Conservation (phyloP, 2,329 filamentous ascomycete species). For the Cladosporium phlei region DNA sequence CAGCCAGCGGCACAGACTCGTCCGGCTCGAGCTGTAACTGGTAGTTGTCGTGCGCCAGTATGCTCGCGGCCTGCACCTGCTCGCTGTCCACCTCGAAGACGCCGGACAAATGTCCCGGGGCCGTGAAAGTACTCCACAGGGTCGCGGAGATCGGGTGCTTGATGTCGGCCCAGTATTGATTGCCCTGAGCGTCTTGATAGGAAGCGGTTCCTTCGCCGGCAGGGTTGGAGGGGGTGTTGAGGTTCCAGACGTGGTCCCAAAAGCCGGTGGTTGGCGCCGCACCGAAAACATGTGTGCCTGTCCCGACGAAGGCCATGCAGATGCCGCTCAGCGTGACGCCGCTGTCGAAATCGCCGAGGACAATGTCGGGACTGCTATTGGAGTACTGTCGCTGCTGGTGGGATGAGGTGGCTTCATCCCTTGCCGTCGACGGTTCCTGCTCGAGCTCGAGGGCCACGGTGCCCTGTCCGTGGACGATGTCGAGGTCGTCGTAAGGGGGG, state of each 20-base stretch:
- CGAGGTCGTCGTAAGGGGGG: slow-evolving; percentile 86
- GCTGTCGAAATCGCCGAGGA: slow-evolving; percentile 81
- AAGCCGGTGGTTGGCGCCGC: slow-evolving; percentile 62
- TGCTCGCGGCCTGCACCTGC: slow-evolving; percentile 72
- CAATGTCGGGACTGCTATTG: slow-evolving; percentile 36
- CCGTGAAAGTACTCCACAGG: slow-evolving; percentile 74
- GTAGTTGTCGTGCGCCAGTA: slow-evolving; percentile 76
- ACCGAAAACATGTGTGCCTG: slow-evolving; percentile 73
- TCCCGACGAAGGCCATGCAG: slow-evolving; percentile 69
- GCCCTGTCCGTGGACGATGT: slow-evolving; percentile 92
- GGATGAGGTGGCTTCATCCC: not conserved
- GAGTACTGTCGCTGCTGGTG: not conserved
- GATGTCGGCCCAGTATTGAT: slow-evolving; percentile 3
- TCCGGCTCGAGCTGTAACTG: slow-evolving; percentile 69
- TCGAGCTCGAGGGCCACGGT: slow-evolving; percentile 80
- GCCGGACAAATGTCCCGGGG: slow-evolving; percentile 62
- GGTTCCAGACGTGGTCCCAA: slow-evolving; percentile 1
- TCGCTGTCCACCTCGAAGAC: slow-evolving; percentile 74
- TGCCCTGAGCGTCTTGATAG: not conserved
- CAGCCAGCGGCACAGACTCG: not conserved
- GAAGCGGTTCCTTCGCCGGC: not conserved
- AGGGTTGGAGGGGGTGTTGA: not conserved
- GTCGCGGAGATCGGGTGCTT: slow-evolving; percentile 30
- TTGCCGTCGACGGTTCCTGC: slow-evolving; percentile 60
- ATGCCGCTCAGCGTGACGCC: slow-evolving; percentile 83